Evolutionary conservation across 2,329 filamentous ascomycete genomes (phyloP).

Genomic region (Diaporthe sp.): DNA sequence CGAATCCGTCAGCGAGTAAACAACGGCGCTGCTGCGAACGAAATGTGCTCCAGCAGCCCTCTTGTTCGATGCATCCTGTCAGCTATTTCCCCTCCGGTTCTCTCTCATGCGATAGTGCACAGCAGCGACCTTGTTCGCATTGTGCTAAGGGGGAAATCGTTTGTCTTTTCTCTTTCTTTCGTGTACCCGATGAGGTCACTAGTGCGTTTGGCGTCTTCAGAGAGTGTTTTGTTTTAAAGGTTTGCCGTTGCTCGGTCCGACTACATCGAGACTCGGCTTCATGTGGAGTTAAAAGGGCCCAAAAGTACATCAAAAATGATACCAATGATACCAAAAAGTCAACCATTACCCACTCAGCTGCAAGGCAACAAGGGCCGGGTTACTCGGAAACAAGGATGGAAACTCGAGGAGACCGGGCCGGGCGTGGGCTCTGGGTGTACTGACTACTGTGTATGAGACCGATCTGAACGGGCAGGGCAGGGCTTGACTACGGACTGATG

Average conservation of each 20-base stretch:
- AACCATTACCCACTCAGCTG: conserved; percentile 4
- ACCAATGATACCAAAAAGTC: conserved; percentile 36
- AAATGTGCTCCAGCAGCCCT: neutral
- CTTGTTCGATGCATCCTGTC: neutral
- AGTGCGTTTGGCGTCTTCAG: conserved; percentile 27
- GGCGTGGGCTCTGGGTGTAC: conserved; percentile 1
- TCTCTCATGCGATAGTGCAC: neutral
- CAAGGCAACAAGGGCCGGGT: neutral
- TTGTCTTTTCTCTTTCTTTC: conserved; percentile 8
- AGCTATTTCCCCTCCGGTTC: neutral
- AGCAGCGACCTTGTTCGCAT: neutral
- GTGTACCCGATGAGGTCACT: neutral
- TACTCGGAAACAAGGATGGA: neutral
- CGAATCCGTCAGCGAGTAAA: conserved; percentile 46
- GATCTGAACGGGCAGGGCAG: neutral
- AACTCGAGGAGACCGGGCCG: neutral
- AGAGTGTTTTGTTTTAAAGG: conserved; percentile 6
- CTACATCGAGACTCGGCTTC: conserved; percentile 11
- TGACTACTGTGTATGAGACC: conserved; percentile 15
- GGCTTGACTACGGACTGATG: conserved; percentile 11
- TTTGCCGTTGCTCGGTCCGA: neutral
- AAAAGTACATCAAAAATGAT: conserved; percentile 33
- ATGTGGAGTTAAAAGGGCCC: conserved; percentile 13
- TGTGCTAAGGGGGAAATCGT: neutral
- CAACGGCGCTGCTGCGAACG: neutral